Evolutionary conservation across 495 filamentous ascomycete species (phyloP), one percentile per base, ranked within the genome.

Genomic region (Aspergillus olivimuriae): DNA sequence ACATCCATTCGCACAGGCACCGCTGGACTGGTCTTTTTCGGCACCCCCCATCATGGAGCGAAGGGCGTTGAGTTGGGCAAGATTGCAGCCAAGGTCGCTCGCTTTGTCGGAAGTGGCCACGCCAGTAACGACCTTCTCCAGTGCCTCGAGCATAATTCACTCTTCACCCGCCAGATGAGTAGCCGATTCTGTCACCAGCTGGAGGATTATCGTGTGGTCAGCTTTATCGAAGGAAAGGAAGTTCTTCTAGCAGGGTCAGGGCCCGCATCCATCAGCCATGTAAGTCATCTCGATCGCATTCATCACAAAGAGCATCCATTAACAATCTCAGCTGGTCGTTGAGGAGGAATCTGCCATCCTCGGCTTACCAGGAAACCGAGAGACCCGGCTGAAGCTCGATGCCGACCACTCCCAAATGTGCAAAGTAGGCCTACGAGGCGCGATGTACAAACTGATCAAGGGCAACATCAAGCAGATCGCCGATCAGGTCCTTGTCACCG

Each of bases 11-110:
- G 61, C 20, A 57, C 47, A 9, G 55, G 58, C n/a, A 71, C 65
- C 20, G 60, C 50, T 6, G 68, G 64, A 0, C 53, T 74, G 1
- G 65, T 72, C 6, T 72, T 74, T 48, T 74, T 74, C 36, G 70
- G 67, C 1, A 69, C 66, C 12, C 69, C 70, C 12, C 70, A 74
- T 41, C 57, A 63, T 22, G 70, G 70, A 3, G 54, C 63, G 1
- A 69, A 66, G 17, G 60, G 61, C 7, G 66, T 65, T 7, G 61
- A 62, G 33, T 39, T 70, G 15, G 62, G 61, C 4, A 62, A 62
- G 33, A 68, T 69, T 44, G 68, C 63, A 4, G 65, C 62, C 20
- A 55, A 58, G 7, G 55, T 65, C 28, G 61, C 58, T 3, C 50
- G 56, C 8, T 65, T 67, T 34, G 46, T 65, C 10, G 58, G 58